Evolutionary conservation across 495 filamentous ascomycete species (phyloP), one percentile per base, ranked within the genome.

Genomic region (Hypoxylon intermedium): DNA sequence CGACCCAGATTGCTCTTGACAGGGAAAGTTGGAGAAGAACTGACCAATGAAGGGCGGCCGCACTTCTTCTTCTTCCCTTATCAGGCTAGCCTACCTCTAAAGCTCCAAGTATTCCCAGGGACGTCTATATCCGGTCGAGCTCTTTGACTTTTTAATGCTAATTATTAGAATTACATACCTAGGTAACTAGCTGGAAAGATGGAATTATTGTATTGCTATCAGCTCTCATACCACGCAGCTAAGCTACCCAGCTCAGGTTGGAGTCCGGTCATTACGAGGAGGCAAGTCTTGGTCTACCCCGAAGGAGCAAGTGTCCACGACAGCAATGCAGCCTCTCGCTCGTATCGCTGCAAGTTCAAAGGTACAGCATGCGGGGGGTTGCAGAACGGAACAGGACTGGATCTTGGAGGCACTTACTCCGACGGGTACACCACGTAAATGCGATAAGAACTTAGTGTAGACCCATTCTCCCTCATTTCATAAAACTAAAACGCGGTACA

Each of bases 361-460:
- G 40, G 52, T 63, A 52, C 41, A 9, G 52, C 59, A 57, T 63
- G 59, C 59, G 59, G 59, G 46, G 59, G 41, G 56, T 47, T 52
- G 46, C 53, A 58, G 16, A 7, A 52, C 53, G 45, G 59, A 21
- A 56, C 19, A 30, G 53, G 53, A 37, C 53, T 30, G 60, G 53
- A 57, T 63, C 60, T 63, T 23, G 26, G 46, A 28, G 26, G 45
- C 18, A 45, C 13, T 26, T 46, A 5, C 38, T 45, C 6, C 31
- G 5, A 34, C 31, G 2, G 3, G 31, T n/a, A 26, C 7, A 7
- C 24, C 7, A 26, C 3, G 24, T 26, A 26, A 26, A 26, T 26
- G 24, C 7, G 24, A 26, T 26, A 3, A 26, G 24, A 26, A 26
- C 24, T n/a, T n/a, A n/a, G n/a, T n/a, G n/a, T n/a, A n/a, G n/a